These are phyloP conservation scores for Cutaneotrichosporon spelunceum DNA, from an alignment of 1,284 basidiomycete species.

Conservation along the genomic window DNA sequence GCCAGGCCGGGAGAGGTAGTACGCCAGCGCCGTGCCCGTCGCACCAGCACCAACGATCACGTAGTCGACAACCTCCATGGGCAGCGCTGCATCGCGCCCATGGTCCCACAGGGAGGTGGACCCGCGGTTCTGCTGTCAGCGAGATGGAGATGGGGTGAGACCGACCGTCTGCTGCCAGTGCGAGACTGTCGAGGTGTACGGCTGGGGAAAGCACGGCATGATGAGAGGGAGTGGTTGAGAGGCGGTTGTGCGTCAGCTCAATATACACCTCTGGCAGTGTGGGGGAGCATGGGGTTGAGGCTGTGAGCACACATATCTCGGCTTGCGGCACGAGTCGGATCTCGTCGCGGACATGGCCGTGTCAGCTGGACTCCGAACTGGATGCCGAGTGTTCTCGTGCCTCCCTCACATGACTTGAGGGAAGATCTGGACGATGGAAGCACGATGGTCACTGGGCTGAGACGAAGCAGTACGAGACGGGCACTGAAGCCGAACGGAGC, in stretches of 20 bases:
- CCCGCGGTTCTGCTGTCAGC: conserved; percentile 27
- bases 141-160: not conserved
- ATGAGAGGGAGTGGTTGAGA: not conserved
- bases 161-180: conserved; percentile 17
- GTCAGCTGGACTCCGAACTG: not conserved
- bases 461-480: no score
- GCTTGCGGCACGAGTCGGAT: not conserved
- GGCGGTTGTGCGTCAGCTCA: not conserved
- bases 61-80: conserved; percentile 27
- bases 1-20: conserved; percentile 34
- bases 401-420: no score
- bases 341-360: not conserved
- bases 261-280: not conserved
- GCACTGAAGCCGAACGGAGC: no score
- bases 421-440: no score
- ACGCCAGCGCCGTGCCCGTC: conserved; percentile 28
- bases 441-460: no score
- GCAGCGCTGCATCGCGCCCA: conserved; percentile 23
- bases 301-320: not conserved
- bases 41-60: conserved; percentile 33
- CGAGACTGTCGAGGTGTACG: conserved; percentile 13
- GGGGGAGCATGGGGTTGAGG: not conserved
- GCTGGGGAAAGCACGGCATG: conserved; percentile 11
- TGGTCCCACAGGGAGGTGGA: conserved; percentile 29
- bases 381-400: no score